Conservation (phyloP, 2,329 filamentous ascomycete genomes). For the Orbilia quercus region DNA sequence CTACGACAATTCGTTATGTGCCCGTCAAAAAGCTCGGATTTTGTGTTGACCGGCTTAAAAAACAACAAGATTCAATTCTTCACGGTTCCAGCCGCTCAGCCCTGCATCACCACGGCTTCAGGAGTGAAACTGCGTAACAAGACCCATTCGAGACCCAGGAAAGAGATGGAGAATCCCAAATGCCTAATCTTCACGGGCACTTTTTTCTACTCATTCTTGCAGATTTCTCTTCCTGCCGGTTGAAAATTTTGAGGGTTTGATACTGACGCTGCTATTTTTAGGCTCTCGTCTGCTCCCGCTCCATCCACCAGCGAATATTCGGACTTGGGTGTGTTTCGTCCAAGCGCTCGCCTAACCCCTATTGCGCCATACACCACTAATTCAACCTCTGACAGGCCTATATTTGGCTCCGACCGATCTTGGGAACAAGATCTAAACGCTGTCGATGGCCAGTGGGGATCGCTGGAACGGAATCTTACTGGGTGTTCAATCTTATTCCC, state of each 20-base stretch:
- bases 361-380: conserved; percentile 41
- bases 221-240: not conserved
- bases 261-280: conserved; percentile 39
- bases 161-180: not conserved
- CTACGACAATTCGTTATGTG: too few relatives aligned
- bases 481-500: not conserved
- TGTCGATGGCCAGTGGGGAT: conserved; percentile 19
- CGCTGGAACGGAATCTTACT: conserved; percentile 41
- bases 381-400: conserved; percentile 33
- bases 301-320: conserved; percentile 20
- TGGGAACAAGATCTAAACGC: conserved; percentile 34
- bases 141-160: not conserved
- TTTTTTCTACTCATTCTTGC: not conserved
- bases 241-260: too few relatives aligned
- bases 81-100: conserved; percentile 12
- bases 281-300: conserved; percentile 47
- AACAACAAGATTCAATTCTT: conserved; percentile 22
- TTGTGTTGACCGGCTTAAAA: conserved; percentile 40
- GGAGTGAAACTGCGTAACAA: too few relatives aligned
- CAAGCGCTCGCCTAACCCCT: conserved; percentile 51
- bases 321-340: conserved; percentile 50
- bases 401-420: conserved; percentile 41
- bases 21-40: not conserved
- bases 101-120: conserved; percentile 7
- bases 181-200: conserved; percentile 8